Evolutionary conservation across 306 rosid genomes (phyloP).

Genomic region (Potentilla sterilis): DNA sequence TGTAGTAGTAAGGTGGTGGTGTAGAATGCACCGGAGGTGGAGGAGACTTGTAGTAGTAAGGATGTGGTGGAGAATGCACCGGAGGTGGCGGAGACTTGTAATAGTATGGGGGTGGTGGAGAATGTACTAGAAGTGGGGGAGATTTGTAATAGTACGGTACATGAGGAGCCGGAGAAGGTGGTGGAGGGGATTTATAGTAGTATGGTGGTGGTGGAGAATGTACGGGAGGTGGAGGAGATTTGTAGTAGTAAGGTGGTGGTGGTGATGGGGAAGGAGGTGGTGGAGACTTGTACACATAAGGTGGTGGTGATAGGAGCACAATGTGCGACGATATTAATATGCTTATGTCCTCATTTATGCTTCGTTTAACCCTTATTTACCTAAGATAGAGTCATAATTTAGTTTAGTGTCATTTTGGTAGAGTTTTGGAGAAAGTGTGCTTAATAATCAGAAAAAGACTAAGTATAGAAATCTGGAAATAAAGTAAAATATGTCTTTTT

Average conservation of each 20-base stretch:
- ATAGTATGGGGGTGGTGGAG: background rate
- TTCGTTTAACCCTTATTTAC: too few relatives aligned
- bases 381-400: too few relatives aligned
- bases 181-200: conserved; percentile 37
- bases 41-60: conserved; percentile 28
- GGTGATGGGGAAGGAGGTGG: conserved; percentile 6
- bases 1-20: conserved; percentile 19
- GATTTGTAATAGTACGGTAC: conserved; percentile 36
- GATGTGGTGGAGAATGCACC: conserved; percentile 21
- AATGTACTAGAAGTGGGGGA: conserved; percentile 26
- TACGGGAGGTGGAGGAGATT: conserved; percentile 36
- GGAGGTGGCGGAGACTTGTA: conserved; percentile 63
- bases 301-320: too few relatives aligned
- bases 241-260: conserved; percentile 27
- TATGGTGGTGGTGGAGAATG: background rate
- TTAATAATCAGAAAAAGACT: too few relatives aligned
- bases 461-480: too few relatives aligned
- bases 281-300: too few relatives aligned
- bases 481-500: too few relatives aligned
- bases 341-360: too few relatives aligned
- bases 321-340: too few relatives aligned
- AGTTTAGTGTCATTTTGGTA: too few relatives aligned
- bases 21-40: conserved; percentile 8
- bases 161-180: conserved; percentile 38
- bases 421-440: too few relatives aligned